phyloP scores from a whole-genome alignment of 1,139 yeast species.

The Pichia sp. region DNA sequence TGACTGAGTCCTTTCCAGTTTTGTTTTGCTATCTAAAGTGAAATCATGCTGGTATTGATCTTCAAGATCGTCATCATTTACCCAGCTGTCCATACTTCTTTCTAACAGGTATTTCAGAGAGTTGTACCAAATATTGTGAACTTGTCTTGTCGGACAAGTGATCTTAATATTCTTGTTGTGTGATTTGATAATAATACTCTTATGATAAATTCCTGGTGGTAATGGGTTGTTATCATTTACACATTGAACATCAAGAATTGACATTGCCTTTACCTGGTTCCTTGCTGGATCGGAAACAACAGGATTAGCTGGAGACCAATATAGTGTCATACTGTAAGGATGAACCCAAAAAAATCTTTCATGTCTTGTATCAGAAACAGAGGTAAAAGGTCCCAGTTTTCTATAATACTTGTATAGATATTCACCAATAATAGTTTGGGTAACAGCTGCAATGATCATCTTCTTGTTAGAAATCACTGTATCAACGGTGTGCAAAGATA shows the following conservation, averaged over 20 bases:
- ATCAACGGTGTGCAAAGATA: slow-evolving; percentile 38
- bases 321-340: slow-evolving; percentile 85
- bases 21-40: slow-evolving; percentile 26
- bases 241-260: slow-evolving; percentile 73
- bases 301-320: slow-evolving; percentile 86
- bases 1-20: slow-evolving; percentile 26
- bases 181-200: slow-evolving; percentile 74
- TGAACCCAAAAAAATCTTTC: slow-evolving; percentile 95
- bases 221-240: slow-evolving; percentile 82
- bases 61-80: slow-evolving; percentile 26
- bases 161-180: slow-evolving; percentile 65
- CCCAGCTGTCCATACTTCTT: slow-evolving; percentile 60
- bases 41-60: slow-evolving; percentile 30
- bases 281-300: slow-evolving; percentile 64
- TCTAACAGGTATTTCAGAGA: slow-evolving; percentile 74
- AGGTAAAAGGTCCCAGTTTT: slow-evolving; percentile 66
- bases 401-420: slow-evolving; percentile 83
- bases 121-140: slow-evolving; percentile 90
- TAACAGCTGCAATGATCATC: slow-evolving; percentile 78
- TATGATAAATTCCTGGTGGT: slow-evolving; percentile 86
- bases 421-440: slow-evolving; percentile 93
- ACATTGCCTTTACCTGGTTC: slow-evolving; percentile 71
- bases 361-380: slow-evolving; percentile 77
- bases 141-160: slow-evolving; percentile 82
- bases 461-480: slow-evolving; percentile 71